These are phyloP conservation scores for Boletus sp. DNA, from an alignment of 768 basidiomycete species.

Conservation along the genomic window DNA sequence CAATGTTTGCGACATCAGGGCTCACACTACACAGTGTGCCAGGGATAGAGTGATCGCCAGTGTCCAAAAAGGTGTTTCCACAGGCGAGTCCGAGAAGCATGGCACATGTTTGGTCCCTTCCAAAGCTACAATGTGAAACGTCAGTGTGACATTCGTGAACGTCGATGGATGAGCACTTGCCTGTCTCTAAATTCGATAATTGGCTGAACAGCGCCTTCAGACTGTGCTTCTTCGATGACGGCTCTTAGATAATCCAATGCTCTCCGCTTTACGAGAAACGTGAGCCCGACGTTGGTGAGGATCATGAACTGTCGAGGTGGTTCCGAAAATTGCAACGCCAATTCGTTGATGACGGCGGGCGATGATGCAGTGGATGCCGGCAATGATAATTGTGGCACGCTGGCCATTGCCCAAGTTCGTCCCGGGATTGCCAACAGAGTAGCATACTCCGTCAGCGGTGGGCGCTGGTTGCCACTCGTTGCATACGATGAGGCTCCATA, in stretches of 20 bases:
- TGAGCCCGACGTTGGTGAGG: slow-evolving; percentile 81
- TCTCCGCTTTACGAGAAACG: slow-evolving; percentile 74
- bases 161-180: slow-evolving; percentile 35
- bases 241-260: slow-evolving; percentile 82
- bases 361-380: slow-evolving; percentile 40
- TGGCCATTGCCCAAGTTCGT: slow-evolving; percentile 78
- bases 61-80: slow-evolving; percentile 76
- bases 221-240: slow-evolving; percentile 78
- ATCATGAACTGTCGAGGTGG: slow-evolving; percentile 79
- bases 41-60: slow-evolving; percentile 42
- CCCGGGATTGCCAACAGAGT: slow-evolving; percentile 77
- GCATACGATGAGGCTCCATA: slow-evolving; percentile 42
- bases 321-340: slow-evolving; percentile 78
- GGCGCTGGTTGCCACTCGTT: slow-evolving; percentile 42
- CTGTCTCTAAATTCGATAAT: slow-evolving; percentile 80
- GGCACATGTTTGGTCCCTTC: slow-evolving; percentile 87
- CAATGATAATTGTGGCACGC: slow-evolving; percentile 39
- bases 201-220: slow-evolving; percentile 71
- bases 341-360: slow-evolving; percentile 68
- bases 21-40: slow-evolving; percentile 49
- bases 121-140: slow-evolving; percentile 55
- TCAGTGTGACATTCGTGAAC: neutral
- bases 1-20: slow-evolving; percentile 63
- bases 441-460: slow-evolving; percentile 74
- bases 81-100: slow-evolving; percentile 87